Base-by-base conservation (phyloP, 345 rosid genomes). In the Eucalyptus erythrocorys region DNA sequence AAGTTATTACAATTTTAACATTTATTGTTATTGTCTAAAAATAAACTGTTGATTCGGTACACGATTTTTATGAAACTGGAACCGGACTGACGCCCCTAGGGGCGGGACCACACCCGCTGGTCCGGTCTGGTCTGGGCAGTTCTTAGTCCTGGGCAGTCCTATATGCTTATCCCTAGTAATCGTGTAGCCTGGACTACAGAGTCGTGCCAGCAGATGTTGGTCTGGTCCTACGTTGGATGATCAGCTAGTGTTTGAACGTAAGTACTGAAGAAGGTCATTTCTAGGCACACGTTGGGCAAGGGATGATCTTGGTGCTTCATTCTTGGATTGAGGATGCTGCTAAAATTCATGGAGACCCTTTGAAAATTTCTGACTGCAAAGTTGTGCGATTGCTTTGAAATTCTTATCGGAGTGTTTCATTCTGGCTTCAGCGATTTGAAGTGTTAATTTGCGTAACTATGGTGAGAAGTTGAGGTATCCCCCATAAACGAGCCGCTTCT, bases 51-150 rank as follows among this genome's bases (percentile, higher is more conserved):
- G 49, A 48, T 48, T 5, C 15, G 21, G 19, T 50, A 16, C 4
- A 19, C 10, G 24, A 51, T 51, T 7, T 51, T 51, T 7, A 51
- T 51, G 57, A 51, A 51, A 51, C 1, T 0, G 57, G 7, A 21
- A 19, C 10, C 5, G 26, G 57, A 21, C 2, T 4, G 24, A 51
- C 24, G 1, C 0, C 10, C 8, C 2, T 7, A 0, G 57, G 2
- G 21, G 0, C 57, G 0, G 26, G 26, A 51, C 57, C 57, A 51
- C 1, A 3, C 57, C 0, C 0, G 57, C 5, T 51, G 57, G 19
- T 49, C 49, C 4, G 13, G 48, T 47, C 48, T 3, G 5, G 51
- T 50, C 55, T 7, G 3, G 53, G 21, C 21, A 17, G 1, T 50
- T 17, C 53, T 50, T 4, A 0, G 10, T 51, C 9, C 0, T n/a